phyloP scores from a whole-genome alignment of 768 basidiomycete genomes.

The Mycena galopus region DNA sequence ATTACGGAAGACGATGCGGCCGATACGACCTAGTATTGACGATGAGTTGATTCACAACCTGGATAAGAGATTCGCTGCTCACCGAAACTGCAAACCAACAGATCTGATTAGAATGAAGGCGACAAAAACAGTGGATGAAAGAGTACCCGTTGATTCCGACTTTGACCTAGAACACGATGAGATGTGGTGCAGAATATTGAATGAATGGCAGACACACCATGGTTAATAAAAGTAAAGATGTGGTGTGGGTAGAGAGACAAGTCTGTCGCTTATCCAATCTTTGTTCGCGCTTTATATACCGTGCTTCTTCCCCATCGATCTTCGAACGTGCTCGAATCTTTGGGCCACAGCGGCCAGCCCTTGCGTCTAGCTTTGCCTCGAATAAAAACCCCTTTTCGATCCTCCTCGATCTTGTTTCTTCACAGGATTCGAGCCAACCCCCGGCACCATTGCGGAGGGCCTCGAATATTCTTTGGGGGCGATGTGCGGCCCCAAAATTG shows the following conservation, averaged over 20 bases:
- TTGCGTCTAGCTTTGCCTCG: background rate
- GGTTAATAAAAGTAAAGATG: slow-evolving; percentile 2
- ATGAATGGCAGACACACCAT: slow-evolving; percentile 23
- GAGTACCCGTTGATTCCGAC: slow-evolving; percentile 97
- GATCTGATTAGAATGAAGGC: slow-evolving; percentile 22
- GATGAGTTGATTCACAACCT: background rate
- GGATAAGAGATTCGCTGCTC: slow-evolving; percentile 44
- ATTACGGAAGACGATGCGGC: slow-evolving; percentile 98
- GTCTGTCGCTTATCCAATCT: background rate
- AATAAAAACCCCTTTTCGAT: background rate
- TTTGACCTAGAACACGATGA: slow-evolving; percentile 65
- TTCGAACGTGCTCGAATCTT: slow-evolving; percentile 17
- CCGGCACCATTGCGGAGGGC: too few species aligned
- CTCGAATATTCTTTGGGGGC: background rate
- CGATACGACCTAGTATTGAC: slow-evolving; percentile 88
- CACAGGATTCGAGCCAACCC: too few species aligned
- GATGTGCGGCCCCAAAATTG: background rate
- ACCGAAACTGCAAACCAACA: slow-evolving; percentile 75
- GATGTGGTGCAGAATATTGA: background rate
- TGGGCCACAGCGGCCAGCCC: background rate
- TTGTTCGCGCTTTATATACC: slow-evolving; percentile 19
- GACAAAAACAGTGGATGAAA: slow-evolving; percentile 20
- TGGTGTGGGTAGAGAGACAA: slow-evolving; percentile 20
- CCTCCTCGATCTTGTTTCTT: too few species aligned
- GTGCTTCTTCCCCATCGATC: slow-evolving; percentile 14